Evolutionary conservation across 164 flowering plant genomes (phyloP).

Genomic region (Akebia trifoliata): DNA sequence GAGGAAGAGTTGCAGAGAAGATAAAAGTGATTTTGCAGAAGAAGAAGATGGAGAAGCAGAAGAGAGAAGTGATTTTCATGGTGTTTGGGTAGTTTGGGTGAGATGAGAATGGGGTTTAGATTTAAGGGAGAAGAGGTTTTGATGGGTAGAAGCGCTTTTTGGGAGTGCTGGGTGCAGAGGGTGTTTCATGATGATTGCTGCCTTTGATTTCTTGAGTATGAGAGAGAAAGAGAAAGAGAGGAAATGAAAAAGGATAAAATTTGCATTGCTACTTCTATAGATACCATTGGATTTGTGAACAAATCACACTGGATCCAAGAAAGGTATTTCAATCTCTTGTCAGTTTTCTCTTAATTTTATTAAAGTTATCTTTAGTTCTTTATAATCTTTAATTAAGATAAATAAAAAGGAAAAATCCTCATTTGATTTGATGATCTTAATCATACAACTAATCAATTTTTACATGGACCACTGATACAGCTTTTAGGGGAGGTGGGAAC

Average conservation of each 20-base stretch:
- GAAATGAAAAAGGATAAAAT: neutral
- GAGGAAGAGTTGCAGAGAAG: constrained; percentile 10
- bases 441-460: too few species aligned
- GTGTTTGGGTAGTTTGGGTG: constrained; percentile 12
- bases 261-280: neutral
- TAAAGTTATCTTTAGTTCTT: too few species aligned
- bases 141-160: constrained; percentile 50
- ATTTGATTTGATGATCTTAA: too few species aligned
- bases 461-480: too few species aligned
- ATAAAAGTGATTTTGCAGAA: constrained; percentile 6
- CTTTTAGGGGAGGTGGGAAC: too few species aligned
- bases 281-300: too few species aligned
- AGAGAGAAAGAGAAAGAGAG: constrained; percentile 2
- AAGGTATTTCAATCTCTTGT: constrained; percentile 7
- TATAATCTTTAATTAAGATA: too few species aligned
- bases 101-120: constrained; percentile 21
- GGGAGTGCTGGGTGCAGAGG: constrained; percentile 62
- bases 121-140: constrained; percentile 55
- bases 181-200: constrained; percentile 65
- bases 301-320: constrained; percentile 3
- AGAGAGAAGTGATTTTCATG: constrained; percentile 36
- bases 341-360: neutral
- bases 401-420: too few species aligned
- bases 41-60: constrained; percentile 15
- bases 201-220: constrained; percentile 32